Base-by-base conservation (phyloP, 441 rosid species). In the Manihot esculenta region DNA sequence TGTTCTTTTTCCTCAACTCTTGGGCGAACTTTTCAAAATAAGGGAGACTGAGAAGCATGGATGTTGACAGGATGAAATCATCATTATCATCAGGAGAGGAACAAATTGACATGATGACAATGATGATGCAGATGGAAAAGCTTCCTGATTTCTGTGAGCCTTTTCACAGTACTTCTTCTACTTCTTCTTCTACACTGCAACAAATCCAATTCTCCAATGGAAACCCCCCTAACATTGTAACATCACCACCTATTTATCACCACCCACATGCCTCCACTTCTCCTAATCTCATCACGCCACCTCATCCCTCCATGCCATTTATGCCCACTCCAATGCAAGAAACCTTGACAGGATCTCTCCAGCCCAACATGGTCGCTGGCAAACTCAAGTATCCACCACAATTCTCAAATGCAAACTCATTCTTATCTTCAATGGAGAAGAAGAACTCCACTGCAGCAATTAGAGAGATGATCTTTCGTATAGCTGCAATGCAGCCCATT, bases 401-500 rank as follows among this genome's bases (percentile, higher is more conserved):
- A 41, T 78, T 71, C 53, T 72, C 81, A 3, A 72, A 71, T 57
- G 57, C 79, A 70, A 80, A 70, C 76, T 56, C 87, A 1, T 80
- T 81, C 47, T 70, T 80, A 24, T 70, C 87, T 20, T 78, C 86
- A 10, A 56, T 78, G n/a, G 84, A 85, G 76, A 86, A 85, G 80
- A 88, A 78, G 58, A 78, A 77, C 76, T 79, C 89, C 64, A 91
- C 88, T 80, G 87, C 92, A 2, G 92, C 92, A 6, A 92, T 94
- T 82, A 77, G 97, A 70, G 97, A 94, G 79, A 92, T 94, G 91
- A 92, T 92, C 18, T 94, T 91, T 68, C 81, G 89, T 3, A 83
- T 94, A 13, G 97, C 99, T 15, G 93, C 89, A 33, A 94, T 94
- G 99, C 99, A 92, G 54, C 99, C 99, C 1, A 85, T 92, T 45